A percentile compares a stretch with the other conserved stretches of the same genome.
Conservation (phyloP, 2,329 filamentous ascomycete genomes). For the Fusarium hainanense region DNA sequence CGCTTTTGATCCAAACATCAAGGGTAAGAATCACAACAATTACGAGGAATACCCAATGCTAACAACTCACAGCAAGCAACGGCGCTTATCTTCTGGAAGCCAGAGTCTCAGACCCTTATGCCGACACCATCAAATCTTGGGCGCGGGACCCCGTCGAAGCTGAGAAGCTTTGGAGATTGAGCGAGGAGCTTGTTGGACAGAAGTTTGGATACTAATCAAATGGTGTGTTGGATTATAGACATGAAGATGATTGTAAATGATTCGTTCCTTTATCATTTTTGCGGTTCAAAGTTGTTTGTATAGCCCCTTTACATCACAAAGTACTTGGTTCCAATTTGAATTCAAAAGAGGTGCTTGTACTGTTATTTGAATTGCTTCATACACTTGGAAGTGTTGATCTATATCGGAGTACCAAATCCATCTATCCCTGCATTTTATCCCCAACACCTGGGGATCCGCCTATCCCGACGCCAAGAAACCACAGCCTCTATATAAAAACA, state of each 20-base stretch:
- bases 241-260: not conserved
- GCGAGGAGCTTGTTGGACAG: conserved; percentile 58
- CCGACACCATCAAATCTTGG: conserved; percentile 48
- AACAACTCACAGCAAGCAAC: conserved; percentile 43
- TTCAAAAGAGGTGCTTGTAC: not conserved
- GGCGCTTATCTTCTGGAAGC: conserved; percentile 49
- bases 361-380: not conserved
- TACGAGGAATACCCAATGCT: not conserved
- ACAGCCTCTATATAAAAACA: not conserved
- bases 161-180: conserved; percentile 58
- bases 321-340: not conserved
- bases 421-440: conserved; percentile 11
- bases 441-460: conserved; percentile 12
- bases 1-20: conserved; percentile 52
- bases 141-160: conserved; percentile 51
- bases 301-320: not conserved
- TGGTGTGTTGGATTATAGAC: not conserved
- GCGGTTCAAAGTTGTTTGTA: not conserved
- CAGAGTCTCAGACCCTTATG: conserved; percentile 48
- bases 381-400: not conserved
- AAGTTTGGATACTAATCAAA: conserved; percentile 49
- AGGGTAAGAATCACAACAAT: conserved; percentile 17
- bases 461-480: conserved; percentile 23
- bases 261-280: not conserved
- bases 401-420: not conserved